Evolutionary conservation across 306 rosid genomes (phyloP).

Genomic region (Castanea sativa): DNA sequence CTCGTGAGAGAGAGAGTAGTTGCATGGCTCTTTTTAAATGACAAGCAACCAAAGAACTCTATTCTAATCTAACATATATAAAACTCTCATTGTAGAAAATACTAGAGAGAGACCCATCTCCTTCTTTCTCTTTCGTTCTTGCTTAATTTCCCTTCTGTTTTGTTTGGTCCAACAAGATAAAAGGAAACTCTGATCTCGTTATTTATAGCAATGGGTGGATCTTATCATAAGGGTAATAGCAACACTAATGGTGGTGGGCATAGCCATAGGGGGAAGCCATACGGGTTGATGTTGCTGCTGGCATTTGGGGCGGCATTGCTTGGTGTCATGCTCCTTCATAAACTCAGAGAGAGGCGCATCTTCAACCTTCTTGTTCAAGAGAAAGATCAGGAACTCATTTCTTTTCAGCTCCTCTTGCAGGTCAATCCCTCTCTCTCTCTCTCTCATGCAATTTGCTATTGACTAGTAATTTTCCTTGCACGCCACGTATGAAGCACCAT

Average conservation of each 20-base stretch:
- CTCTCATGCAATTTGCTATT: constrained; percentile 9
- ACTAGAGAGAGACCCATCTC: neutral
- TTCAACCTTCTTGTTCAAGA: constrained; percentile 61
- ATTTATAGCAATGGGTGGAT: too few relatives aligned
- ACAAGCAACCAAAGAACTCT: constrained; percentile 49
- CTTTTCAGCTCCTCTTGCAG: constrained; percentile 74
- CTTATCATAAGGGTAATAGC: too few relatives aligned
- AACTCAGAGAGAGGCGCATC: constrained; percentile 79
- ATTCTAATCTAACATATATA: neutral
- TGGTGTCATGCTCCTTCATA: constrained; percentile 79
- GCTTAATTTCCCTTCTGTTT: neutral
- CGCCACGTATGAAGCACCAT: constrained; percentile 28
- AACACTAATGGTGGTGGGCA: too few relatives aligned
- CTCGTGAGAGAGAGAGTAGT: constrained; percentile 46
- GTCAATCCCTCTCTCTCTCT: constrained; percentile 24
- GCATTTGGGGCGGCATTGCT: constrained; percentile 82
- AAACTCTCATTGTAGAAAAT: neutral
- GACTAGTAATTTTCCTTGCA: constrained; percentile 21
- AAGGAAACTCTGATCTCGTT: neutral
- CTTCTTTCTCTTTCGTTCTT: neutral
- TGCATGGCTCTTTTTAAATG: constrained; percentile 62
- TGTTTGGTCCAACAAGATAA: constrained; percentile 5
- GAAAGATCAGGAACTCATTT: constrained; percentile 52
- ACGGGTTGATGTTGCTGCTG: constrained; percentile 46
- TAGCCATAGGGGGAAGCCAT: constrained; percentile 42